Percentiles rank a stretch among this genome's conserved stretches.
These are phyloP conservation scores for Plasmodium relictum DNA, from an alignment of 169 alveolate genomes.

Conservation along the genomic window DNA sequence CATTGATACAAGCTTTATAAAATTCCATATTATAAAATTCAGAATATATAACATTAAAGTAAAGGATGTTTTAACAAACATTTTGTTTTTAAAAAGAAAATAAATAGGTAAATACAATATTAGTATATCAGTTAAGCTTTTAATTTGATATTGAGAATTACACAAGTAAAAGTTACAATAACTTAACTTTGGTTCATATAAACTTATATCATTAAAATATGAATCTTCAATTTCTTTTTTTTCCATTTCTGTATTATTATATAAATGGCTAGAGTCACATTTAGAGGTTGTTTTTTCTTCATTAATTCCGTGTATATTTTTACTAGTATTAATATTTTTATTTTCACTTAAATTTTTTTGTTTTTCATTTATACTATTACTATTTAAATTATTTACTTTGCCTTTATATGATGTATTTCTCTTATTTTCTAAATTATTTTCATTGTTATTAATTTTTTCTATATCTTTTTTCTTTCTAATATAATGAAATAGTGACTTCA, in stretches of 20 bases:
- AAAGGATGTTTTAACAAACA: constrained; percentile 34
- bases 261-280: not conserved
- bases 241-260: not conserved
- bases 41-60: constrained; percentile 25
- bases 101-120: constrained; percentile 49
- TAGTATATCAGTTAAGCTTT: constrained; percentile 35
- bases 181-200: constrained; percentile 6
- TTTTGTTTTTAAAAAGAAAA: constrained; percentile 53
- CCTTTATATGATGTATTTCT: not conserved
- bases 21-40: constrained; percentile 49
- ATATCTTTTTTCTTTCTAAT: not conserved
- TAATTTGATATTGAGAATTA: constrained; percentile 33
- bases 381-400: not conserved
- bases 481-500: not conserved
- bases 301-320: not conserved
- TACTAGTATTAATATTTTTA: not conserved
- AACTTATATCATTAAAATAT: constrained; percentile 6
- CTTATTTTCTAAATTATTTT: no score
- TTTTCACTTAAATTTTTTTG: not conserved
- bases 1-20: constrained; percentile 30
- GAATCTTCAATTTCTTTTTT: not conserved
- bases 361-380: not conserved
- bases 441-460: not conserved
- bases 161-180: constrained; percentile 17
- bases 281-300: not conserved